These are phyloP conservation scores for Tricladium varicosporioides DNA, from an alignment of 2,329 filamentous ascomycete species.

Conservation along the genomic window DNA sequence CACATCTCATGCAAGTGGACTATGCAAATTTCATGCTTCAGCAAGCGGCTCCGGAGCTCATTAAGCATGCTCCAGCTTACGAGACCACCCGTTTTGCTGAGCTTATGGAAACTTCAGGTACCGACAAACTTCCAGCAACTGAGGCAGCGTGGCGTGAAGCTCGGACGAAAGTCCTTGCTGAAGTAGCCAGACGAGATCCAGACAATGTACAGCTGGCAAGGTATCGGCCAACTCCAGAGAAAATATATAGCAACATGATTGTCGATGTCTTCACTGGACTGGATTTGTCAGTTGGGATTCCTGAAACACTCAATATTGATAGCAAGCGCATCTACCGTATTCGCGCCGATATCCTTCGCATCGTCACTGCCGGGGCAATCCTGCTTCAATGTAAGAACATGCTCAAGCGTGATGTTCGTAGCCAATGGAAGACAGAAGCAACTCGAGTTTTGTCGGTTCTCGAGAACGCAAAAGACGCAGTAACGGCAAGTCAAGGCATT, in stretches of 20 bases:
- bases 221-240: constrained; percentile 63
- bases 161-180: constrained; percentile 60
- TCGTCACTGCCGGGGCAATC: constrained; percentile 72
- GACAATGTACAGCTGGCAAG: constrained; percentile 61
- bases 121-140: constrained; percentile 55
- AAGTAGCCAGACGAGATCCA: constrained; percentile 66
- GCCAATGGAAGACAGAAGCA: constrained; percentile 74
- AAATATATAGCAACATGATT: constrained; percentile 73
- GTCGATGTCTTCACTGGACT: constrained; percentile 73
- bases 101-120: constrained; percentile 54
- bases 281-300: constrained; percentile 54
- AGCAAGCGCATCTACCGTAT: constrained; percentile 58
- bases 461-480: constrained; percentile 51
- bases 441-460: constrained; percentile 68
- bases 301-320: constrained; percentile 74
- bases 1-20: constrained; percentile 75
- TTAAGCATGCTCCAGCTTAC: constrained; percentile 69
- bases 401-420: constrained; percentile 75
- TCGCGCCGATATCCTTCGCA: constrained; percentile 56
- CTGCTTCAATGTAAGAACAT: constrained; percentile 80
- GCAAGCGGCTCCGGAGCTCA: constrained; percentile 67
- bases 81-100: constrained; percentile 71
- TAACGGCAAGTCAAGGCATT: constrained; percentile 53
- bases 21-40: constrained; percentile 80
- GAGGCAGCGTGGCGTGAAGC: constrained; percentile 66